Evolutionary conservation across 2,329 filamentous ascomycete species (phyloP).

Genomic region (Exophiala aquamarina): DNA sequence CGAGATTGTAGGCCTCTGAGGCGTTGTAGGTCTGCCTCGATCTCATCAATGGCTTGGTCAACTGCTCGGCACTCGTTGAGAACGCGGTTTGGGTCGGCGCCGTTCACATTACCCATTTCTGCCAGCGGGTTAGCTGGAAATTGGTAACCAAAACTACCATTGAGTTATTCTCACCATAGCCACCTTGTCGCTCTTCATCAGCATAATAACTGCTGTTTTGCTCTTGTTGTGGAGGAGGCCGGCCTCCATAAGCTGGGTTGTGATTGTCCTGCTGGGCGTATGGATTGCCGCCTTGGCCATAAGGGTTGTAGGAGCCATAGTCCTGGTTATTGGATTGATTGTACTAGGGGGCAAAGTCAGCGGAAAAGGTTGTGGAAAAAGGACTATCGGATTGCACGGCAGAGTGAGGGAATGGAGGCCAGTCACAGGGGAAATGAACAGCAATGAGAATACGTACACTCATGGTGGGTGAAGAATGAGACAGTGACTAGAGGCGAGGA

Average conservation of each 20-base stretch:
- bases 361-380: not conserved
- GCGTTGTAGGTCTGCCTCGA: constrained; percentile 70
- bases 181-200: constrained; percentile 41
- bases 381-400: not conserved
- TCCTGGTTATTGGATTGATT: constrained; percentile 26
- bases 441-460: constrained; percentile 20
- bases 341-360: constrained; percentile 16
- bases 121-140: constrained; percentile 15
- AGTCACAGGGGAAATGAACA: no score
- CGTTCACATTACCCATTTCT: constrained; percentile 46
- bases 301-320: constrained; percentile 50
- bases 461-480: constrained; percentile 17
- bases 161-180: constrained; percentile 43
- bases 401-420: not conserved
- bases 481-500: constrained; percentile 5
- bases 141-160: not conserved
- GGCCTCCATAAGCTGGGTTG: constrained; percentile 32
- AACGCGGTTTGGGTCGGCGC: constrained; percentile 68
- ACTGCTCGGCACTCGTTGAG: constrained; percentile 83
- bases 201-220: constrained; percentile 35
- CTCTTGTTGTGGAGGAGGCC: constrained; percentile 29
- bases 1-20: constrained; percentile 70
- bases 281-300: constrained; percentile 23
- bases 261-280: constrained; percentile 33
- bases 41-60: constrained; percentile 70